A percentile compares a stretch with the other conserved stretches of the same genome.
Evolutionary conservation across 2,329 filamentous ascomycete species (phyloP).

Genomic region (Exophiala calicioides): DNA sequence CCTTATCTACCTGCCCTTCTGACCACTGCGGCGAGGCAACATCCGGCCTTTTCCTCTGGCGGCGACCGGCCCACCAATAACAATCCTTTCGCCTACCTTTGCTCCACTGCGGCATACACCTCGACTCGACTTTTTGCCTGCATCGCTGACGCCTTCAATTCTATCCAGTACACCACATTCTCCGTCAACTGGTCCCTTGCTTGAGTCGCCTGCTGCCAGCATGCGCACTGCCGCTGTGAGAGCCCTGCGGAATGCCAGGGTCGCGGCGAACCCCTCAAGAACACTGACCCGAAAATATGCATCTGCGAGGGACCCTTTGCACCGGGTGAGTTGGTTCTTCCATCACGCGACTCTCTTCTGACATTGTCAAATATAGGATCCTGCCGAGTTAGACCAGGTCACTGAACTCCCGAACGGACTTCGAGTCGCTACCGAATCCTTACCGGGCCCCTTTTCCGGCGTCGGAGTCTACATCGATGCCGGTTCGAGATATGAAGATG

Average conservation of each 20-base stretch:
- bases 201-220: constrained; percentile 9
- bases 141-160: neutral
- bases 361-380: constrained; percentile 60
- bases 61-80: too few species aligned
- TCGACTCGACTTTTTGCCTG: neutral
- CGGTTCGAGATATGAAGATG: constrained; percentile 90
- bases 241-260: constrained; percentile 24
- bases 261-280: constrained; percentile 14
- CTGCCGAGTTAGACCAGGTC: constrained; percentile 81
- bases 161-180: neutral
- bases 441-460: constrained; percentile 91
- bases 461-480: constrained; percentile 96
- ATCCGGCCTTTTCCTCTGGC: neutral
- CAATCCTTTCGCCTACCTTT: constrained; percentile 2
- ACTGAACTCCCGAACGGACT: constrained; percentile 90
- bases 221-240: constrained; percentile 28
- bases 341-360: constrained; percentile 1
- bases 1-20: too few species aligned
- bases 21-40: too few species aligned
- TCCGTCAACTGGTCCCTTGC: neutral
- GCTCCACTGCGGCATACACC: constrained; percentile 5
- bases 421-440: constrained; percentile 88
- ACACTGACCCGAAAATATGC: constrained; percentile 28
- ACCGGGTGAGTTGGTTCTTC: constrained; percentile 24
- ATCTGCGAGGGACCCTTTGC: constrained; percentile 25